Conservation (phyloP, 257 asterid species). For the Solanum infundibuliforme region DNA sequence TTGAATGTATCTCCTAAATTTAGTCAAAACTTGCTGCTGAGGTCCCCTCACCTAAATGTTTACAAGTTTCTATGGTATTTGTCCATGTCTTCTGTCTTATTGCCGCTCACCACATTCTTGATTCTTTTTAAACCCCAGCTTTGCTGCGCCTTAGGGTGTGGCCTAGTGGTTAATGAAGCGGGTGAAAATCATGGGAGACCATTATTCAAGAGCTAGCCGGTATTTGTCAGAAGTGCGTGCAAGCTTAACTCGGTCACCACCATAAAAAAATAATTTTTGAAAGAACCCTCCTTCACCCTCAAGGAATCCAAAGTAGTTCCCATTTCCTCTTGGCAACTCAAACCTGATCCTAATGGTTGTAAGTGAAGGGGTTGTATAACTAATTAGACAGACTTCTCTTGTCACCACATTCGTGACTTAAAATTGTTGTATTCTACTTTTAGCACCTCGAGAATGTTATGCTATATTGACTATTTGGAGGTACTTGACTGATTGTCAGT, state of each 20-base stretch:
- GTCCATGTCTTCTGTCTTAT: neutral
- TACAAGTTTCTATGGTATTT: neutral
- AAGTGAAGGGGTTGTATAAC: neutral
- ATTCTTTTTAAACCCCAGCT: neutral
- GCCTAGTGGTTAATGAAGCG: neutral
- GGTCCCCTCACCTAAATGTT: neutral
- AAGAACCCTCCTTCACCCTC: neutral
- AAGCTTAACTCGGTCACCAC: neutral
- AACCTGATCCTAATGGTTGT: neutral
- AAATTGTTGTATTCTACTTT: neutral
- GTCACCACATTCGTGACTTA: neutral
- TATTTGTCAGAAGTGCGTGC: neutral
- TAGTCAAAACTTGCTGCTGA: neutral
- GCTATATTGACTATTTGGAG: neutral
- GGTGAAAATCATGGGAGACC: neutral
- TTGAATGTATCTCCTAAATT: neutral
- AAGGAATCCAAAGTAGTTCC: neutral
- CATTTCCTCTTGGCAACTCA: neutral
- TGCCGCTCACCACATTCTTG: neutral
- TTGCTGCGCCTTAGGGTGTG: neutral
- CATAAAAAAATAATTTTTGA: neutral
- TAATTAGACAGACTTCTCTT: neutral
- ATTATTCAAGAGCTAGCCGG: neutral
- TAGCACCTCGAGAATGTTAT: neutral
- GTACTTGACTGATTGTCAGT: neutral